phyloP scores from a whole-genome alignment of 2,329 filamentous ascomycete genomes.

The Canariomyces notabilis region DNA sequence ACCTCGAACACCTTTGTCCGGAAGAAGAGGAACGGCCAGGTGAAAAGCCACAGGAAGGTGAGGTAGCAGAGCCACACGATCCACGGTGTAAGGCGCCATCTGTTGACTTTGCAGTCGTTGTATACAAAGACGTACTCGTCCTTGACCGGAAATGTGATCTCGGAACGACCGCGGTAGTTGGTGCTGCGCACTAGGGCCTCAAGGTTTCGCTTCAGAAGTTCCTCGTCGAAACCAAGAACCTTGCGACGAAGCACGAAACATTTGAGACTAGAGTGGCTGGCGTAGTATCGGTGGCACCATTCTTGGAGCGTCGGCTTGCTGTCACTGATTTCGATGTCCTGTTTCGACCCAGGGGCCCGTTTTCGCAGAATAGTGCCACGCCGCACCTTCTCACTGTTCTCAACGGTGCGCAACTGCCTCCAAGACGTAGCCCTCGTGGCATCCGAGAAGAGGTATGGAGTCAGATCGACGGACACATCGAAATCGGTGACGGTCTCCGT shows the following conservation, averaged over 20 bases:
- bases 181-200: slow-evolving; percentile 55
- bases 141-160: slow-evolving; percentile 55
- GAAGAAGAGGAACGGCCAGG: slow-evolving; percentile 67
- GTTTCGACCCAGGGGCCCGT: slow-evolving; percentile 43
- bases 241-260: slow-evolving; percentile 47
- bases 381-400: slow-evolving; percentile 55
- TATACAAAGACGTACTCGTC: slow-evolving; percentile 57
- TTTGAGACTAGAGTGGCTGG: slow-evolving; percentile 53
- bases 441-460: slow-evolving; percentile 50
- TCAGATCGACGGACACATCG: slow-evolving; percentile 54
- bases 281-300: slow-evolving; percentile 67
- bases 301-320: slow-evolving; percentile 41
- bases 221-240: slow-evolving; percentile 57
- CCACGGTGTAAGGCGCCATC: slow-evolving; percentile 60
- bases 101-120: slow-evolving; percentile 57
- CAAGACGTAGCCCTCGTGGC: slow-evolving; percentile 36
- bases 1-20: slow-evolving; percentile 64
- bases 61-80: slow-evolving; percentile 61
- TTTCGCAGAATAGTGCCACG: slow-evolving; percentile 59
- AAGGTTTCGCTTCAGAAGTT: slow-evolving; percentile 47
- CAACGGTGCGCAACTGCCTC: slow-evolving; percentile 45
- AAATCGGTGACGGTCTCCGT: slow-evolving; percentile 51
- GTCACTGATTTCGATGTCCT: slow-evolving; percentile 41
- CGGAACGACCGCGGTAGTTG: slow-evolving; percentile 60
- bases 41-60: slow-evolving; percentile 62